phyloP scores from a whole-genome alignment of 1,139 yeast genomes.

The Candida sojae region DNA sequence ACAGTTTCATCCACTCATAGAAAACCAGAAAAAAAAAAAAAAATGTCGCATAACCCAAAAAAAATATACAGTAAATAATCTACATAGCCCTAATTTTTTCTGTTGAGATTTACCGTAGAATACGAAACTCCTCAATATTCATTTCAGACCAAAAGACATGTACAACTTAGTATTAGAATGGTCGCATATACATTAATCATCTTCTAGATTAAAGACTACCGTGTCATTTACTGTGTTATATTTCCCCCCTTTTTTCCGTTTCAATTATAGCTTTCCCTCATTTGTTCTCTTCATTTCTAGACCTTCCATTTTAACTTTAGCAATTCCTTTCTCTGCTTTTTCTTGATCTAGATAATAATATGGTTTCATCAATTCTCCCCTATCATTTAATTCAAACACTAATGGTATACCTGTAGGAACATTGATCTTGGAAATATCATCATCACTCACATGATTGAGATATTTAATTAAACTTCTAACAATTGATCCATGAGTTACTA shows the following conservation, averaged over 20 bases:
- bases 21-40: no score
- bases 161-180: no score
- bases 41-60: constrained; percentile 1
- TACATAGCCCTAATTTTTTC: not conserved
- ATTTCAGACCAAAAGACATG: no score
- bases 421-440: constrained; percentile 64
- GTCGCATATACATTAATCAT: no score
- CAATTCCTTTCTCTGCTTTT: constrained; percentile 64
- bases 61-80: not conserved
- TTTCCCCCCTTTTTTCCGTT: not conserved
- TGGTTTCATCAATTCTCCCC: constrained; percentile 42
- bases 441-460: constrained; percentile 56
- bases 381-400: constrained; percentile 52
- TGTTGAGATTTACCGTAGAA: no score
- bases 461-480: constrained; percentile 68
- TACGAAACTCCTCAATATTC: no score
- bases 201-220: no score
- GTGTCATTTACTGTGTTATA: no score
- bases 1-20: no score
- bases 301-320: constrained; percentile 65
- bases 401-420: constrained; percentile 81
- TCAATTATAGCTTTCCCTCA: not conserved
- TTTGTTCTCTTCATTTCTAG: constrained; percentile 8
- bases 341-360: constrained; percentile 71
- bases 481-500: constrained; percentile 78